These are phyloP conservation scores for Holtermannia corniformis DNA, from an alignment of 768 basidiomycete genomes.

Conservation along the genomic window DNA sequence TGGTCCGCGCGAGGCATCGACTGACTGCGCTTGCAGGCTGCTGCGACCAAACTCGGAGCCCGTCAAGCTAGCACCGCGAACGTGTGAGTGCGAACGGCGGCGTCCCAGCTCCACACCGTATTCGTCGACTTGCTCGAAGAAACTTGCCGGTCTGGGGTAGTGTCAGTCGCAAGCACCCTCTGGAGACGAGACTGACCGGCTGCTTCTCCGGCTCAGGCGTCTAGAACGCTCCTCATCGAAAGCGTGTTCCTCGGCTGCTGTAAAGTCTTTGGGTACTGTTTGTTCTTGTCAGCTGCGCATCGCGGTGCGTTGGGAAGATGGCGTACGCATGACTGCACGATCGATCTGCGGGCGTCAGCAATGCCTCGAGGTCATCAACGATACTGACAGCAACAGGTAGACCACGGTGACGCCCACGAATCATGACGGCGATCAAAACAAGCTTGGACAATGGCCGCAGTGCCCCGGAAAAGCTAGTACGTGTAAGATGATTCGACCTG, in stretches of 20 bases:
- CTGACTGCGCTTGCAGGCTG: background rate
- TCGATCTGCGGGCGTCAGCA: slow-evolving; percentile 25
- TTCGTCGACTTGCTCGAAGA: background rate
- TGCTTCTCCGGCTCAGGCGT: slow-evolving; percentile 20
- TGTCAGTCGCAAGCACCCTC: slow-evolving; percentile 1
- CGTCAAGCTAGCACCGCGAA: slow-evolving; percentile 1
- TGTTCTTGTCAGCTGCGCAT: background rate
- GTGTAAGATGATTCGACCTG: slow-evolving; percentile 7
- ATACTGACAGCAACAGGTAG: slow-evolving; percentile 37
- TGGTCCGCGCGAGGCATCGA: background rate
- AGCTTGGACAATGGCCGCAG: slow-evolving; percentile 76
- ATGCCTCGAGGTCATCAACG: background rate
- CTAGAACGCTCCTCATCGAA: slow-evolving; percentile 36
- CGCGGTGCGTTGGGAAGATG: background rate
- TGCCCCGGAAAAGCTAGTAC: slow-evolving; percentile 67
- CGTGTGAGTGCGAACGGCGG: slow-evolving; percentile 5
- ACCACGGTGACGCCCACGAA: slow-evolving; percentile 85
- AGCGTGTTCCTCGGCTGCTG: slow-evolving; percentile 32
- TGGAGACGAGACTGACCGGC: slow-evolving; percentile 5
- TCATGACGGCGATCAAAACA: slow-evolving; percentile 77
- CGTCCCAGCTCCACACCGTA: background rate
- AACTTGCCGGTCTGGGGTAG: slow-evolving; percentile 4
- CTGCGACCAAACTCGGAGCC: background rate
- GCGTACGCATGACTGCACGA: slow-evolving; percentile 39
- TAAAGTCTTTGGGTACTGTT: slow-evolving; percentile 38